Base-by-base conservation (phyloP, 352 stramenopile genomes). In the Pythium guiyangense region DNA sequence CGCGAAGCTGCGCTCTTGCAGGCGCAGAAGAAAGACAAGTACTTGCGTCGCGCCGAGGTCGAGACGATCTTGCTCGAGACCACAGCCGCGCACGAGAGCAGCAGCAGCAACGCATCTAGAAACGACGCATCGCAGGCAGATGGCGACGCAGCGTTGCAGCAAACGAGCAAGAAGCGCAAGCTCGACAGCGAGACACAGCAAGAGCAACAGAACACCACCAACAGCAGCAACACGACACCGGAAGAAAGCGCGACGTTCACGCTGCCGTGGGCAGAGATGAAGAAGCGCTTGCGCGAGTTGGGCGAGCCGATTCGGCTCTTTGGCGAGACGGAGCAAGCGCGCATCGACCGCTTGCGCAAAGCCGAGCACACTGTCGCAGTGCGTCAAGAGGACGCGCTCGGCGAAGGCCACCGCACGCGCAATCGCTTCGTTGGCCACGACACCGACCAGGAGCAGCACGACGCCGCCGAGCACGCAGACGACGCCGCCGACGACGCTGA, bases 291-390 rank as follows among this genome's bases (percentile, higher is more conserved):
- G 49, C 78, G 92, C 10, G 76, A 88, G 48, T 56, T 96, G 15
- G 82, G 86, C 1, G 52, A 96, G 60, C 87, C 88, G 10, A 79
- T 96, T 44, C 93, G 86, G 44, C 68, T 97, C 4, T 98, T 97
- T 69, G 88, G 86, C 15, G 92, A 98, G 64, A 73, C 57, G 11
- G 61, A 82, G 52, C 58, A 59, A 39, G 67, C 71, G 39, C 80
- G 92, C 35, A 83, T 90, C 57, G 58, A 67, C 31, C 77, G 92
- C 1, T 70, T 98, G 35, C 77, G 73, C 10, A 49, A 56, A 18
- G 70, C 78, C 3, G 88, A 97, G 61, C 73, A 88, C 29, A 78
- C 88, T 27, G 72, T 69, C 10, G 83, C 78, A 6, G 69, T 75
- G 6, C 77, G 78, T 2, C 70, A 85, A 35, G 85, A 94, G 20